phyloP scores from a whole-genome alignment of 2,329 filamentous ascomycete species.

The Neopestalotiopsis clavispora region DNA sequence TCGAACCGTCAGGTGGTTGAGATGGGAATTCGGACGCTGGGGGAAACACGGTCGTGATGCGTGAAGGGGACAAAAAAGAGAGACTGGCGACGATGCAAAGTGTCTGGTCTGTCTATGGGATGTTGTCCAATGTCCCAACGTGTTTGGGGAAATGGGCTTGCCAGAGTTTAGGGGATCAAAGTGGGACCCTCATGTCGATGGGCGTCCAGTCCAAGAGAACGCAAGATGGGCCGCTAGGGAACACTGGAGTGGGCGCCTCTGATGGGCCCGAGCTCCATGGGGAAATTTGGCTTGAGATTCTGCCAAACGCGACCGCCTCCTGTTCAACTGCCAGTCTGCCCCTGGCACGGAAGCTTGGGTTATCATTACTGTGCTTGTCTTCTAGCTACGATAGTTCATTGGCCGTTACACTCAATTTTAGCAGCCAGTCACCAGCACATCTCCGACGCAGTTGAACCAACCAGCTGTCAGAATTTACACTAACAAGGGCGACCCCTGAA shows the following conservation, averaged over 20 bases:
- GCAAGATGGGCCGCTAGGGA: neutral
- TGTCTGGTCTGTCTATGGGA: neutral
- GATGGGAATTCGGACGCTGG: neutral
- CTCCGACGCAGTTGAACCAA: neutral
- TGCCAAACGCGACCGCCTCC: conserved; percentile 7
- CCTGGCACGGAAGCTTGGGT: neutral
- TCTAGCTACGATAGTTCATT: too few relatives aligned
- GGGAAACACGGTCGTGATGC: conserved; percentile 7
- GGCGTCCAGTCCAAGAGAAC: neutral
- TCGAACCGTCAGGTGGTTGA: neutral
- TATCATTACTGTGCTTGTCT: too few relatives aligned
- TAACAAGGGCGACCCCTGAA: conserved; percentile 10
- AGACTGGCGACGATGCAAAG: neutral
- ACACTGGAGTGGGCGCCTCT: conserved; percentile 3
- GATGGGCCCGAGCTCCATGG: conserved; percentile 9
- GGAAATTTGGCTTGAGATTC: conserved; percentile 10
- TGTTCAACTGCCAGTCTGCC: neutral
- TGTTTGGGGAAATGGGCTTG: conserved; percentile 15
- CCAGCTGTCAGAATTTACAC: neutral
- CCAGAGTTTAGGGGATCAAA: conserved; percentile 18
- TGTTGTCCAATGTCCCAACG: neutral
- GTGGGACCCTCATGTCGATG: neutral
- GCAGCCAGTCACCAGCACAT: too few relatives aligned
- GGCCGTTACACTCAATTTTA: too few relatives aligned
- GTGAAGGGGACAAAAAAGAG: neutral